Percentiles rank a stretch among this genome's conserved stretches.
These are phyloP conservation scores for Ophiostoma montium DNA, from an alignment of 2,329 filamentous ascomycete species.

Conservation along the genomic window DNA sequence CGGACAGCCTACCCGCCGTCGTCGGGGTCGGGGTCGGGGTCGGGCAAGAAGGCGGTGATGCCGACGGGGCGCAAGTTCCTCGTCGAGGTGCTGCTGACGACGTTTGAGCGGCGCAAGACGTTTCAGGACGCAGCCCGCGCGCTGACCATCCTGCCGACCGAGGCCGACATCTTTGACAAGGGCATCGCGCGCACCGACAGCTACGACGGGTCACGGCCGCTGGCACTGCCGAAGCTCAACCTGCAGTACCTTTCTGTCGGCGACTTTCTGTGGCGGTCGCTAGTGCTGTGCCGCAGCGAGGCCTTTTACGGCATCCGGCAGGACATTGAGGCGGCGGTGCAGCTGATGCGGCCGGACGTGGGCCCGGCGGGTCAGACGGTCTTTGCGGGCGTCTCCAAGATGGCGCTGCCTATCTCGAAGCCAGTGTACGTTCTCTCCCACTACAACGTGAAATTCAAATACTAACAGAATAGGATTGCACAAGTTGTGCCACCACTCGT, in stretches of 20 bases:
- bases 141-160: slow-evolving; percentile 70
- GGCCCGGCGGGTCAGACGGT: slow-evolving; percentile 49
- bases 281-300: slow-evolving; percentile 78
- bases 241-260: slow-evolving; percentile 89
- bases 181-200: slow-evolving; percentile 66
- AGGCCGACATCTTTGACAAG: slow-evolving; percentile 64
- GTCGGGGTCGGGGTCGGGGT: too few species aligned
- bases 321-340: slow-evolving; percentile 72
- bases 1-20: slow-evolving; percentile 69
- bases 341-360: slow-evolving; percentile 58
- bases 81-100: slow-evolving; percentile 58
- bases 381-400: slow-evolving; percentile 78
- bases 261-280: slow-evolving; percentile 92
- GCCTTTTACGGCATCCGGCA: slow-evolving; percentile 88
- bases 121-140: slow-evolving; percentile 68
- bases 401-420: slow-evolving; percentile 78
- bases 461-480: slow-evolving; percentile 32
- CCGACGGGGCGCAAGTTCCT: slow-evolving; percentile 48
- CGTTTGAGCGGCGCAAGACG: slow-evolving; percentile 62
- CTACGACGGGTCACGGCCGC: slow-evolving; percentile 74
- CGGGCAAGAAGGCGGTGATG: too few species aligned
- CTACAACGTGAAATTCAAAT: slow-evolving; percentile 24
- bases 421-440: slow-evolving; percentile 39
- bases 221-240: slow-evolving; percentile 89
- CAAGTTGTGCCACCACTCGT: slow-evolving; percentile 75